Base-by-base conservation (phyloP, 768 basidiomycete species). In the Hygrocybe punicea region DNA sequence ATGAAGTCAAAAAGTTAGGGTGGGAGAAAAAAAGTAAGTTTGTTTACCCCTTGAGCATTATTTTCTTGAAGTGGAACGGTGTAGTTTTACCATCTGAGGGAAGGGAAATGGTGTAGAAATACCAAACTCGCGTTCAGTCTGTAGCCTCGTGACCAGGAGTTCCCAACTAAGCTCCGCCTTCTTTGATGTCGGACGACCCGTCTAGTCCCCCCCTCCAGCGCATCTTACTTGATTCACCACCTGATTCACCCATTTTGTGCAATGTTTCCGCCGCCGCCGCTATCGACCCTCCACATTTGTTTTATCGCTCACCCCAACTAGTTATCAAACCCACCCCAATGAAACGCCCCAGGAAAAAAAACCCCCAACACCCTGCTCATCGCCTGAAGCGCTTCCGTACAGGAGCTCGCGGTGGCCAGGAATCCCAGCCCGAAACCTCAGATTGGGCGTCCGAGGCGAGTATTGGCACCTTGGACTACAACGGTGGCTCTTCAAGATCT, bases 141-240 rank as follows among this genome's bases (percentile, higher is more conserved):
- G 19, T 25, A 25, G 19, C 16, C 14, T 42, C 24, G 24, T 47
- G n/a, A 13, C 24, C 46, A 13, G 21, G 21, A 11, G 13, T 47
- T 11, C 17, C n/a, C n/a, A 21, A 19, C 24, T 25, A 13, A n/a
- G 24, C 13, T 13, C 13, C 13, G 6, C 13, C 24, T 13, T 19
- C 46, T 21, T 19, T 21, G 13, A 47, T 47, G 46, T 47, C 24
- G 46, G 46, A 25, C 46, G 46, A 47, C 17, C 21, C 46, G 21
- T 19, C 39, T 42, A 21, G 46, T 21, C 13, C 46, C 46, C 46
- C n/a, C 46, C 19, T 47, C 24, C 14, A 19, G 24, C 17, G 4
- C 46, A 47, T 47, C 46, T 21, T 21, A 21, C 46, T 47, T 47
- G 46, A 47, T 21, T 47, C 46, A 47, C 46, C 46, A 19, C 46